phyloP scores from a whole-genome alignment of 169 alveolate genomes.

The Cryptosporidium meleagridis region DNA sequence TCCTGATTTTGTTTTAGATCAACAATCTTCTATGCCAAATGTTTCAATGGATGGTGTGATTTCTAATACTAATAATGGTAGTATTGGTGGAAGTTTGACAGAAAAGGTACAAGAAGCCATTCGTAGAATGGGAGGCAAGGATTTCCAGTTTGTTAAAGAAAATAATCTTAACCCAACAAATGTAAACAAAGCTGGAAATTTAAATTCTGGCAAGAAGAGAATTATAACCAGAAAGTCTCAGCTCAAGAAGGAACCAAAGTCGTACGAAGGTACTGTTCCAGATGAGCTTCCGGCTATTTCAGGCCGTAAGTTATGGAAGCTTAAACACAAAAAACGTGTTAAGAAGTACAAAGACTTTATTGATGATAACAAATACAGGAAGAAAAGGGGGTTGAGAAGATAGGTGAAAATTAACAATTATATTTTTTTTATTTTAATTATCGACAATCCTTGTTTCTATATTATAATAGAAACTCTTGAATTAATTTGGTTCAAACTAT shows the following conservation, averaged over 20 bases:
- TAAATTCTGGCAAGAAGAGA: neutral
- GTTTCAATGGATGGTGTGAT: neutral
- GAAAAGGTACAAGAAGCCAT: slow-evolving; percentile 61
- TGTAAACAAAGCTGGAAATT: neutral
- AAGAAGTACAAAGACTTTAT: slow-evolving; percentile 55
- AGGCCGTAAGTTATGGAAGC: slow-evolving; percentile 80
- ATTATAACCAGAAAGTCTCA: slow-evolving; percentile 68
- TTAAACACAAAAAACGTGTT: slow-evolving; percentile 76
- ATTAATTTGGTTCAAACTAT: neutral
- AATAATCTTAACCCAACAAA: slow-evolving; percentile 15
- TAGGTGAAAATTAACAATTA: neutral
- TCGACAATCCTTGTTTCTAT: neutral
- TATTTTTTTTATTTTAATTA: no score
- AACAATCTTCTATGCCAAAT: slow-evolving; percentile 2
- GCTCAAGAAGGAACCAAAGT: slow-evolving; percentile 76
- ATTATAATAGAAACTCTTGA: neutral
- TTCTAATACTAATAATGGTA: neutral
- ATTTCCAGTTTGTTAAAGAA: slow-evolving; percentile 48
- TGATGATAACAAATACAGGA: slow-evolving; percentile 44
- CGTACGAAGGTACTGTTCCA: slow-evolving; percentile 72
- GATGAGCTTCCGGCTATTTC: slow-evolving; percentile 78
- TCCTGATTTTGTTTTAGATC: neutral
- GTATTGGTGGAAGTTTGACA: neutral
- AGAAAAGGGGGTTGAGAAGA: slow-evolving; percentile 22
- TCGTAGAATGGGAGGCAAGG: slow-evolving; percentile 59